Percentiles rank a stretch among this genome's conserved stretches.
Conservation (phyloP, 768 basidiomycete species). For the Fistulinella prunicolor region DNA sequence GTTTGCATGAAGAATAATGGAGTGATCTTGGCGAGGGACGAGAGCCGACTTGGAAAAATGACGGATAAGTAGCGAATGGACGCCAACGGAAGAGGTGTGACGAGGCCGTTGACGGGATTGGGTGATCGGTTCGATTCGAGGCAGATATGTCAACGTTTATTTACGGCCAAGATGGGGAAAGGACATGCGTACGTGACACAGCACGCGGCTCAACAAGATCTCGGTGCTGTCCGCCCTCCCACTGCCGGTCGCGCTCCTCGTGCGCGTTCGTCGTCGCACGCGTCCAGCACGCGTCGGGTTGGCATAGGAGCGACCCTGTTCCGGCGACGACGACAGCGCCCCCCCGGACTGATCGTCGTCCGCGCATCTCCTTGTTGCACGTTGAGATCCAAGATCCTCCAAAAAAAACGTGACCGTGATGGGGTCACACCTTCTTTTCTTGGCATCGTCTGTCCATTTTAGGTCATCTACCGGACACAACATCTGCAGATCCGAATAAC, state of each 20-base stretch:
- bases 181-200: conserved; percentile 25
- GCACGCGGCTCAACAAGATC: conserved; percentile 9
- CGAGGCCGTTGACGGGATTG: conserved; percentile 25
- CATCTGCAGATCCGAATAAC: conserved; percentile 36
- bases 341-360: too few relatives aligned
- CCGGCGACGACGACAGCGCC: too few relatives aligned
- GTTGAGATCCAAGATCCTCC: conserved; percentile 16
- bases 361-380: not conserved
- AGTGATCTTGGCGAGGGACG: conserved; percentile 8
- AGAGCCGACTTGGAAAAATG: conserved; percentile 22
- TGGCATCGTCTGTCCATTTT: conserved; percentile 11
- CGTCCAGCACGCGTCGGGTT: too few relatives aligned
- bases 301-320: too few relatives aligned
- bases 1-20: conserved; percentile 23
- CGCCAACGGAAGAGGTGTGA: conserved; percentile 13
- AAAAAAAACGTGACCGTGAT: conserved; percentile 23
- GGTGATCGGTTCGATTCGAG: conserved; percentile 25
- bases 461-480: conserved; percentile 4
- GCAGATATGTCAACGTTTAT: conserved; percentile 27
- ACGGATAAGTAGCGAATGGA: conserved; percentile 6
- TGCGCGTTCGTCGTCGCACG: too few relatives aligned
- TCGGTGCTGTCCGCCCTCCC: conserved; percentile 2
- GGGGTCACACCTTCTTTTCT: conserved; percentile 11
- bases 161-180: conserved; percentile 25
- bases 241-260: not conserved